A percentile compares a stretch with the other conserved stretches of the same genome.
phyloP scores from a whole-genome alignment of 257 asterid genomes.

The Solanum piurae region DNA sequence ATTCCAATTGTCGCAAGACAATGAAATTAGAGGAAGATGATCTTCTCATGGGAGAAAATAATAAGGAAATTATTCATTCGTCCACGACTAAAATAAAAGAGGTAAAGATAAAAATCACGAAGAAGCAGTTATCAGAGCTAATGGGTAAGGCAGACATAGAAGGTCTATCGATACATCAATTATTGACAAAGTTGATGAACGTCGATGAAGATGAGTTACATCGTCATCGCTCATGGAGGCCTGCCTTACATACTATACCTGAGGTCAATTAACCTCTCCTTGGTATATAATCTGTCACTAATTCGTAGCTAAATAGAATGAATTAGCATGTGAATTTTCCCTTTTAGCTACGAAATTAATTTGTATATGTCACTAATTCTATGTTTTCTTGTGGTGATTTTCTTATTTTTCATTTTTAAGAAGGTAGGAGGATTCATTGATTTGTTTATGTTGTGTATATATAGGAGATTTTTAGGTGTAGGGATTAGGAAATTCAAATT shows the following conservation, averaged over 20 bases:
- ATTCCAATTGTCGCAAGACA: not conserved
- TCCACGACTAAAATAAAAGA: not conserved
- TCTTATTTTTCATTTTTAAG: not conserved
- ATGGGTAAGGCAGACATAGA: conserved; percentile 14
- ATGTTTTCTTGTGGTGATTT: no score
- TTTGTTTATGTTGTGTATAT: not conserved
- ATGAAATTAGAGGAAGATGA: not conserved
- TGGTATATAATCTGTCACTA: no score
- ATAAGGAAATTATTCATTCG: not conserved
- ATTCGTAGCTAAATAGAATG: no score
- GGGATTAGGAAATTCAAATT: not conserved
- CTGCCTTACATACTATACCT: conserved; percentile 40
- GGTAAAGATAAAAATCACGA: conserved; percentile 49
- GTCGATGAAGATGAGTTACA: conserved; percentile 8
- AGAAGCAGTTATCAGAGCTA: conserved; percentile 39
- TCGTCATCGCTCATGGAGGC: conserved; percentile 23
- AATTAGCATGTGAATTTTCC: no score
- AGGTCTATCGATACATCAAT: conserved; percentile 24
- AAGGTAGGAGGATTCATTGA: not conserved
- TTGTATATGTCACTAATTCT: no score
- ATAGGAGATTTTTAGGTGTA: not conserved
- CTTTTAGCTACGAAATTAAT: no score
- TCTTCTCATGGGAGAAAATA: not conserved
- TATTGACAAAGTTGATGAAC: conserved; percentile 19
- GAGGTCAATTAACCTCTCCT: not conserved